These are phyloP conservation scores for Tylopilus intermedius DNA, from an alignment of 768 basidiomycete species.

Conservation along the genomic window DNA sequence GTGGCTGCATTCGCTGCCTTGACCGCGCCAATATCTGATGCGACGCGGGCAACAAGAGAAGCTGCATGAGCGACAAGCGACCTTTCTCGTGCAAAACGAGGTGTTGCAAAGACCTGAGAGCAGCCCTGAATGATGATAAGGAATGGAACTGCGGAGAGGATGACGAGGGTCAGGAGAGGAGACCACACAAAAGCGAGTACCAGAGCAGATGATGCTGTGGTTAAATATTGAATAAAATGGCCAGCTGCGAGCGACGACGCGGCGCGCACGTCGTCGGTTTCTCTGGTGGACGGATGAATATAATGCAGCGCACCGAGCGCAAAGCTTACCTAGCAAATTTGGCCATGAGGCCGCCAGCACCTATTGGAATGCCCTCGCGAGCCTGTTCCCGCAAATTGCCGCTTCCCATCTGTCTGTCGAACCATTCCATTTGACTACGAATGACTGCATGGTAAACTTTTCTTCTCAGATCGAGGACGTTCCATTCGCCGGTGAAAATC, in stretches of 20 bases:
- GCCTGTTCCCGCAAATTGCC: slow-evolving; percentile 38
- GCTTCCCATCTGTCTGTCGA: slow-evolving; percentile 70
- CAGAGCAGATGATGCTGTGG: slow-evolving; percentile 74
- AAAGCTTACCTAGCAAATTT: slow-evolving; percentile 71
- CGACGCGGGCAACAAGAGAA: slow-evolving; percentile 73
- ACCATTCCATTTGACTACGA: slow-evolving; percentile 81
- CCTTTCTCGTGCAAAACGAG: slow-evolving; percentile 66
- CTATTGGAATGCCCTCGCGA: slow-evolving; percentile 49
- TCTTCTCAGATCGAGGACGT: slow-evolving; percentile 50
- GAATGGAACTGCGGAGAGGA: slow-evolving; percentile 83
- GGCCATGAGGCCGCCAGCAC: slow-evolving; percentile 89
- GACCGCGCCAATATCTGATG: slow-evolving; percentile 78
- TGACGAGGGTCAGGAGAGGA: slow-evolving; percentile 83
- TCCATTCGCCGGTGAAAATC: slow-evolving; percentile 84
- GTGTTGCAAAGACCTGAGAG: slow-evolving; percentile 65
- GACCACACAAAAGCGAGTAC: slow-evolving; percentile 77
- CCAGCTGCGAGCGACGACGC: slow-evolving; percentile 81
- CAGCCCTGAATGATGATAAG: slow-evolving; percentile 71
- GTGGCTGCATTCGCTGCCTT: slow-evolving; percentile 84
- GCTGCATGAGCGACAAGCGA: slow-evolving; percentile 64
- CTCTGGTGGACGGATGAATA: slow-evolving; percentile 44
- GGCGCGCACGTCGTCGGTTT: slow-evolving; percentile 89
- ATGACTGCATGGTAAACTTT: slow-evolving; percentile 42
- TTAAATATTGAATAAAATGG: slow-evolving; percentile 72
- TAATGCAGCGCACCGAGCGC: not conserved